Percentiles rank a stretch among this genome's conserved stretches.
These are phyloP conservation scores for Chytriomyces confervae DNA, from an alignment of 192 early-diverging fungal species.

Conservation along the genomic window DNA sequence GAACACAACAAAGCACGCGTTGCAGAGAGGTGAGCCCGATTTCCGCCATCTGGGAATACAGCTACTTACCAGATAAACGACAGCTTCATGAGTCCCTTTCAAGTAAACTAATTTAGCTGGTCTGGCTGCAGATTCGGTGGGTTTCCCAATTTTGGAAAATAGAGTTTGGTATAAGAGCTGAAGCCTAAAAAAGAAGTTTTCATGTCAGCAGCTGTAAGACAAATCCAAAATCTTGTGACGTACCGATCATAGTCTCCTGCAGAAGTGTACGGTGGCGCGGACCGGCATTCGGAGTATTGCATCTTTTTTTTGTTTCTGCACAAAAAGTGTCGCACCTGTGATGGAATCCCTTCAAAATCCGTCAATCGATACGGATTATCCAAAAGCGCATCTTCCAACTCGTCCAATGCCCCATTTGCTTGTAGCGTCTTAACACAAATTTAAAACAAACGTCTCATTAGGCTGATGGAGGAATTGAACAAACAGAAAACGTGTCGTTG, in stretches of 20 bases:
- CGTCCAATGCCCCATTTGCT: slow-evolving; percentile 31
- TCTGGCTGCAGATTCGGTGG: background rate
- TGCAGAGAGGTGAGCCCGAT: background rate
- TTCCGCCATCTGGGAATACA: background rate
- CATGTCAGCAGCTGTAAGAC: slow-evolving; percentile 19
- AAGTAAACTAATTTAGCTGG: slow-evolving; percentile 26
- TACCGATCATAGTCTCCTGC: slow-evolving; percentile 58
- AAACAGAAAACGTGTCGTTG: background rate
- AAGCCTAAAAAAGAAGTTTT: background rate
- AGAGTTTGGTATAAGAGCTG: slow-evolving; percentile 4
- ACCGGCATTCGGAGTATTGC: slow-evolving; percentile 71
- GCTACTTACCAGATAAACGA: slow-evolving; percentile 3
- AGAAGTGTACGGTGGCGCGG: slow-evolving; percentile 65
- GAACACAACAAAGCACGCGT: background rate
- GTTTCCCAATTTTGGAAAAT: slow-evolving; percentile 1
- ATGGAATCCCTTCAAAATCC: slow-evolving; percentile 64
- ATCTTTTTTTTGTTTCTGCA: slow-evolving; percentile 67
- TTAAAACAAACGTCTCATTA: background rate
- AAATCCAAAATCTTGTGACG: slow-evolving; percentile 9
- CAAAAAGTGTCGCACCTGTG: slow-evolving; percentile 71
- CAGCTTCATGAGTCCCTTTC: slow-evolving; percentile 1
- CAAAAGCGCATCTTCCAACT: slow-evolving; percentile 39
- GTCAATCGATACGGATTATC: slow-evolving; percentile 36
- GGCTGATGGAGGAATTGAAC: background rate
- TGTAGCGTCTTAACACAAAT: slow-evolving; percentile 16